These are phyloP conservation scores for Phytophthora cactorum DNA, from an alignment of 352 stramenopile genomes.

Conservation along the genomic window DNA sequence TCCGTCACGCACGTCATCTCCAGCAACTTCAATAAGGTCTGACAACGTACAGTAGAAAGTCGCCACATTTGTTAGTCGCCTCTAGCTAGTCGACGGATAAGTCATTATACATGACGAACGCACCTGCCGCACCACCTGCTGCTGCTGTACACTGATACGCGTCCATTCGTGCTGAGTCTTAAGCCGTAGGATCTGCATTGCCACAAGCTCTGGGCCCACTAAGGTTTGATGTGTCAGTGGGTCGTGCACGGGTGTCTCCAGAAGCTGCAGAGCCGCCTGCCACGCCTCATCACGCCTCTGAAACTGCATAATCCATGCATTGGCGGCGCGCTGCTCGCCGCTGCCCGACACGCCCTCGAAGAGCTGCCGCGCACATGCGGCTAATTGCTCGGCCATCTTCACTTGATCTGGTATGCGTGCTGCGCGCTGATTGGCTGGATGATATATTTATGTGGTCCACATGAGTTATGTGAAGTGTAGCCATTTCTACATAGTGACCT, in stretches of 20 bases:
- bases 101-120: constrained; percentile 6
- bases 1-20: constrained; percentile 35
- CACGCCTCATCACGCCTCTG: constrained; percentile 65
- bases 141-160: constrained; percentile 40
- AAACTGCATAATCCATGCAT: constrained; percentile 74
- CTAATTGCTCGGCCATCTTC: constrained; percentile 59
- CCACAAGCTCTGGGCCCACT: constrained; percentile 55
- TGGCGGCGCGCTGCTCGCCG: constrained; percentile 57
- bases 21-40: constrained; percentile 61
- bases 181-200: constrained; percentile 71
- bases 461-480: not conserved
- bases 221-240: constrained; percentile 24
- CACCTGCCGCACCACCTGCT: constrained; percentile 54
- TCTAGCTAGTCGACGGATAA: constrained; percentile 6
- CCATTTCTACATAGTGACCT: not conserved
- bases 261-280: constrained; percentile 58
- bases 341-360: constrained; percentile 70
- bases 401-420: not conserved
- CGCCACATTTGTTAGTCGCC: constrained; percentile 4
- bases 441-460: not conserved
- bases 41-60: not conserved
- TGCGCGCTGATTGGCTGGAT: constrained; percentile 15
- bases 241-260: constrained; percentile 42
- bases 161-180: constrained; percentile 69
- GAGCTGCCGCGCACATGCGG: constrained; percentile 63